Percentiles rank a stretch among this genome's conserved stretches.
Evolutionary conservation across 345 rosid genomes (phyloP).

Genomic region (Eucalyptus brandiana): DNA sequence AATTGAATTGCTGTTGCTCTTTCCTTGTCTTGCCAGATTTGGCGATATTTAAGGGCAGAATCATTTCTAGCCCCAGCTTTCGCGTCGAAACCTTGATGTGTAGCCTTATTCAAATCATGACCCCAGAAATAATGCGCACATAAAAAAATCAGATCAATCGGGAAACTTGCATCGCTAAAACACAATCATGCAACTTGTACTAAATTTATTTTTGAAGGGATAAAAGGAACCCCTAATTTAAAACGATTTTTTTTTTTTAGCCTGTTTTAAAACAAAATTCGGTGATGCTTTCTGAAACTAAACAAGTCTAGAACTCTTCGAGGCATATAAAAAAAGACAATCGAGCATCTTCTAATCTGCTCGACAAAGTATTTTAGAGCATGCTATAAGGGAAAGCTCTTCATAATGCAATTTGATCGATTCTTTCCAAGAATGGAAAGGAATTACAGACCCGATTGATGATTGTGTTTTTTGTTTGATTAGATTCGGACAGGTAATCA

Average conservation of each 20-base stretch:
- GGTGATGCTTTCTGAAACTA: neutral
- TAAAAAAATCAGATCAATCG: neutral
- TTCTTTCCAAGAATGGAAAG: neutral
- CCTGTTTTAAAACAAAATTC: too few relatives aligned
- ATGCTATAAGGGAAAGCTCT: neutral
- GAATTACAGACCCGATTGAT: neutral
- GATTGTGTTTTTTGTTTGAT: neutral
- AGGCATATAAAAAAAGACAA: too few relatives aligned
- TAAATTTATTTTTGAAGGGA: neutral
- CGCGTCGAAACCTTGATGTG: neutral
- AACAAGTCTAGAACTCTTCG: neutral
- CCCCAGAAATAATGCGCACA: neutral
- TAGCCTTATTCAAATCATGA: neutral
- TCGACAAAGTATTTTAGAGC: neutral
- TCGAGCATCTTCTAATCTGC: neutral
- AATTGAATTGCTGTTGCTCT: neutral
- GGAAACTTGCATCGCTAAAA: neutral
- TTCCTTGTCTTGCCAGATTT: neutral
- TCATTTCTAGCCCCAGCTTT: neutral
- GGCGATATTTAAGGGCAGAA: neutral
- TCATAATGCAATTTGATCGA: neutral
- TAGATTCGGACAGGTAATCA: neutral
- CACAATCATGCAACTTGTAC: neutral
- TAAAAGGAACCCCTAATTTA: neutral
- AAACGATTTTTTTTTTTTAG: too few relatives aligned